These are phyloP conservation scores for Blastomyces parvus DNA, from an alignment of 2,329 filamentous ascomycete species.

Conservation along the genomic window DNA sequence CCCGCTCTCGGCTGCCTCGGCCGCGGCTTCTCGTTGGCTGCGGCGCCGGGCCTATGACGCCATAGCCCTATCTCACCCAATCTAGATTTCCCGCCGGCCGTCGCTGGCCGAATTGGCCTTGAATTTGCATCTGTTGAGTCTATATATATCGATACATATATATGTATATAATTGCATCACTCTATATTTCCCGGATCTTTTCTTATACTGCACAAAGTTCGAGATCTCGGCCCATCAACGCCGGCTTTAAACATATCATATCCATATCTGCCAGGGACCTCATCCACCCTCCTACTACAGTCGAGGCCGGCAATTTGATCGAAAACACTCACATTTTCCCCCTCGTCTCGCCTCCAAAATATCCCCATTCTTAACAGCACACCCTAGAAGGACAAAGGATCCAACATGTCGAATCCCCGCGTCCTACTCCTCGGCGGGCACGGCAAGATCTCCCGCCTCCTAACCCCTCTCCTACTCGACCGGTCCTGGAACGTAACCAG, in stretches of 20 bases:
- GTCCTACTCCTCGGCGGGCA: conserved; percentile 72
- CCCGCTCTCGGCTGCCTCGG: background rate
- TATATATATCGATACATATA: background rate
- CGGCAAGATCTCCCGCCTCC: conserved; percentile 64
- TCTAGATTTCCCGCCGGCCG: no score
- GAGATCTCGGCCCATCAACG: background rate
- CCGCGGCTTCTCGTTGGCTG: background rate
- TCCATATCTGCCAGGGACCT: background rate
- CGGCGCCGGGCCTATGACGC: background rate
- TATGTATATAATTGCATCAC: no score
- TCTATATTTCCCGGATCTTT: no score
- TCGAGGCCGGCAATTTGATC: no score
- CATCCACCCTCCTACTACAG: no score
- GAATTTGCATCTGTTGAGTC: background rate
- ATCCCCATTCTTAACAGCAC: no score
- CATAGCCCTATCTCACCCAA: background rate
- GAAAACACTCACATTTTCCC: no score
- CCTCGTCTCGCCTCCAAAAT: background rate
- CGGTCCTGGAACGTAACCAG: conserved; percentile 69
- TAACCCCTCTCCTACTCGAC: conserved; percentile 66
- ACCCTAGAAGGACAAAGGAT: background rate
- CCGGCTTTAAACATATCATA: background rate
- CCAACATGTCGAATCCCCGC: conserved; percentile 24
- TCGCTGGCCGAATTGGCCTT: background rate
- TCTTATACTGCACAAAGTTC: no score